Evolutionary conservation across 2,329 filamentous ascomycete genomes (phyloP), one percentile per base, ranked within the genome.

Genomic region (Sporothrix phasma): DNA sequence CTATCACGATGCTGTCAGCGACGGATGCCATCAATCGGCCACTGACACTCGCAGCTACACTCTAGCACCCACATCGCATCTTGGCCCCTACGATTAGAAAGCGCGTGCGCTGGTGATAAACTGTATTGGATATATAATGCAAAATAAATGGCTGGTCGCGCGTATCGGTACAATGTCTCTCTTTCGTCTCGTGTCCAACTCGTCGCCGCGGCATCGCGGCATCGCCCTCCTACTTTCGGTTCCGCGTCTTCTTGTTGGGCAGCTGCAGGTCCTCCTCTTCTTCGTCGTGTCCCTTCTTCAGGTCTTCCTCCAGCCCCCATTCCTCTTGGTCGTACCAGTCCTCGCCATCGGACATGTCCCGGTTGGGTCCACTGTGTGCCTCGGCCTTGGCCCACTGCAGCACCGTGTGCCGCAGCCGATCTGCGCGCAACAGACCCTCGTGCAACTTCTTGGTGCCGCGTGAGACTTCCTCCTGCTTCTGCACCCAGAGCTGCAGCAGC

Each of bases 311-410:
- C 58, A 94, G 74, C 0, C 83, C 84, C 89, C 89, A 93, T 75
- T 90, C 88, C 62, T 90, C 87, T 71, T 84, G 84, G 74, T 95
- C 90, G 72, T 92, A 92, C 88, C 89, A 95, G 73, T 95, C 90
- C 77, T 95, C 90, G 11, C 89, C 89, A 72, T 95, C 90, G 60
- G 88, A 92, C 86, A 94, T 86, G 73, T 92, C 89, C 59, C 86
- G 74, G 72, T 86, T 84, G 19, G 78, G 72, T 1, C 85, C 84
- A 61, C 79, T 80, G 70, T 93, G 90, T 24, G 82, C 89, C 75
- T 93, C 90, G 1, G 90, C 87, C 72, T 91, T 90, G 68, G 86
- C 82, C 87, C 88, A 92, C 69, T 84, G 83, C 72, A 88, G 81
- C 3, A 94, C 88, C 22, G 85, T 82, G 69, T 84, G 85, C 31